phyloP scores from a whole-genome alignment of 1,284 basidiomycete species.

The Leccinum insolens region DNA sequence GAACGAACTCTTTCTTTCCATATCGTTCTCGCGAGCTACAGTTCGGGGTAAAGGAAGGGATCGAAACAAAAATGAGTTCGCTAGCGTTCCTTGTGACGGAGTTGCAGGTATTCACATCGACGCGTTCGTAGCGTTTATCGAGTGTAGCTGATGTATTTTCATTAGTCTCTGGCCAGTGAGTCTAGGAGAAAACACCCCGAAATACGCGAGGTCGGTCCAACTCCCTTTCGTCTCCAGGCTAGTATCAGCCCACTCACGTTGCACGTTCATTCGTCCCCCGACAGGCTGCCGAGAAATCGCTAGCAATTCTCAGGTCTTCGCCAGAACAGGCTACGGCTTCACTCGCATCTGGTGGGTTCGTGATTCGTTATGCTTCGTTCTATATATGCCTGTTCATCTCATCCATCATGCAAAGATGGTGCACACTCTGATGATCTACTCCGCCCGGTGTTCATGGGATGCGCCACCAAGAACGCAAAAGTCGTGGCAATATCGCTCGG shows the following conservation, averaged over 20 bases:
- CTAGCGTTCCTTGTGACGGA: slow-evolving; percentile 56
- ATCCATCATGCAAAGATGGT: slow-evolving; percentile 52
- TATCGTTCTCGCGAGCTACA: not conserved
- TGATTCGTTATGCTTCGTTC: slow-evolving; percentile 1
- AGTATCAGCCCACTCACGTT: slow-evolving; percentile 5
- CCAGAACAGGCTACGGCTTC: slow-evolving; percentile 69
- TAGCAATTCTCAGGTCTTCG: slow-evolving; percentile 75
- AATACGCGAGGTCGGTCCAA: slow-evolving; percentile 68
- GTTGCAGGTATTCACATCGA: slow-evolving; percentile 43
- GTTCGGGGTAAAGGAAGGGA: not conserved
- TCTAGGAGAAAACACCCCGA: slow-evolving; percentile 82
- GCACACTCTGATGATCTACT: slow-evolving; percentile 82
- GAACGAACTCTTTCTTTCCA: not conserved
- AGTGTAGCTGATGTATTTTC: slow-evolving; percentile 7
- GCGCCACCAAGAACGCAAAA: slow-evolving; percentile 92
- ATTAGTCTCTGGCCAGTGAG: slow-evolving; percentile 75
- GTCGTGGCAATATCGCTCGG: slow-evolving; percentile 91
- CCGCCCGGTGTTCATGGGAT: slow-evolving; percentile 91
- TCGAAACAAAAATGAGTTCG: slow-evolving; percentile 48
- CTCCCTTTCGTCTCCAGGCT: not conserved
- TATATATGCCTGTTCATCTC: slow-evolving; percentile 1
- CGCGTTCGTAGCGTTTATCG: not conserved
- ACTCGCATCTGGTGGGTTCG: slow-evolving; percentile 62
- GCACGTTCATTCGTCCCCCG: not conserved
- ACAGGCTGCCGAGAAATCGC: slow-evolving; percentile 83